Percentiles rank a stretch among this genome's conserved stretches.
Conservation (phyloP, 176 grass and related monocot genomes). For the Hyparrhenia diplandra region DNA sequence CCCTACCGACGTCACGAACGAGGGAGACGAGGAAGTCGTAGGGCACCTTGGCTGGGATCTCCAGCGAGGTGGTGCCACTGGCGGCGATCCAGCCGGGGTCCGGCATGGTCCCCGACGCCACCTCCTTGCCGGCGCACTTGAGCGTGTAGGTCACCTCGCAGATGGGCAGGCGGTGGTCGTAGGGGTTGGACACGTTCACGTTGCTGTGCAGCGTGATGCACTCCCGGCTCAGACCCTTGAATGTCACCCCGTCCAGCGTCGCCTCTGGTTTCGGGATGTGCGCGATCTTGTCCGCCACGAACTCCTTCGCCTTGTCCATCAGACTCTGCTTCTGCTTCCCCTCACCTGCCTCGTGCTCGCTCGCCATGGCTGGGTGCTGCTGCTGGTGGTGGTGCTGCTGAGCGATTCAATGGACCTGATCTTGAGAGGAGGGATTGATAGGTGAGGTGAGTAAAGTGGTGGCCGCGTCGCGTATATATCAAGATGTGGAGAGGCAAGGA, state of each 20-base stretch:
- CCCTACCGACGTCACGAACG: conserved; percentile 51
- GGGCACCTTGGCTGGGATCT: conserved; percentile 72
- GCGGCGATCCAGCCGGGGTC: conserved; percentile 86
- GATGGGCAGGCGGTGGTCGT: conserved; percentile 71
- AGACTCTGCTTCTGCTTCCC: conserved; percentile 27
- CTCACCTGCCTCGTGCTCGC: not conserved
- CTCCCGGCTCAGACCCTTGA: conserved; percentile 62
- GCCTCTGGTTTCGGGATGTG: conserved; percentile 83
- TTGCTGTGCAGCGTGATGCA: conserved; percentile 73
- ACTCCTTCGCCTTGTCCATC: conserved; percentile 90
- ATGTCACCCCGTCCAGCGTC: conserved; percentile 35
- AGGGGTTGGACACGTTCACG: conserved; percentile 78
- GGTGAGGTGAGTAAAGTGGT: not conserved
- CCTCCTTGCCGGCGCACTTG: conserved; percentile 53
- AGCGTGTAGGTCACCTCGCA: conserved; percentile 66
- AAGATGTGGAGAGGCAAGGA: not conserved
- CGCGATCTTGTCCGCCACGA: conserved; percentile 85
- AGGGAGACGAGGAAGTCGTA: conserved; percentile 68
- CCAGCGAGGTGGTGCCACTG: conserved; percentile 53
- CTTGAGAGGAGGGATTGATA: no score
- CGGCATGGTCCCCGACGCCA: conserved; percentile 60
- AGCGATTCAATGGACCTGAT: no score
- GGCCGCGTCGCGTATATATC: not conserved
- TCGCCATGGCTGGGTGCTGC: not conserved
- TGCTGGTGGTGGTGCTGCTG: not conserved